Conservation (phyloP, 345 rosid species). For the Physaria fendleri region DNA sequence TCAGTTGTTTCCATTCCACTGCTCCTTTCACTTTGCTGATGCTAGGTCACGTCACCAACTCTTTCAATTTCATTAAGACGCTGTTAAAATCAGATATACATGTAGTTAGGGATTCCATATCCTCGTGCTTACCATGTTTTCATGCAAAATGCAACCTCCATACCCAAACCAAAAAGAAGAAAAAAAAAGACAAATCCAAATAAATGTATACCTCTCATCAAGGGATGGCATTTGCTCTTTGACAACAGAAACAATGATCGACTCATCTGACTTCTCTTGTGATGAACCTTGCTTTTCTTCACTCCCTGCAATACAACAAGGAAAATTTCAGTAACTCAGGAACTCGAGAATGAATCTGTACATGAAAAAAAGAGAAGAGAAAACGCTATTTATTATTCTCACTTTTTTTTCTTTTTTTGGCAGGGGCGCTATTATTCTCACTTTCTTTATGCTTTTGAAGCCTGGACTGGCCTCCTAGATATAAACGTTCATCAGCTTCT, state of each 20-base stretch:
- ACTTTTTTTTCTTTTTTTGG: too few species aligned
- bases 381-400: neutral
- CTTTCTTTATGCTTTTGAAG: slow-evolving; percentile 40
- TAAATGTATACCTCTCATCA: slow-evolving; percentile 39
- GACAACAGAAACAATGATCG: slow-evolving; percentile 23
- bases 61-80: slow-evolving; percentile 35
- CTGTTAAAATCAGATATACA: slow-evolving; percentile 28
- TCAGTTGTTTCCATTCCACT: neutral
- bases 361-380: neutral
- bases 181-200: neutral
- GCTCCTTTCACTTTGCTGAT: slow-evolving; percentile 6
- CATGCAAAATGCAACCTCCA: neutral
- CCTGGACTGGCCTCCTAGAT: slow-evolving; percentile 42
- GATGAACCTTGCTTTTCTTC: slow-evolving; percentile 21
- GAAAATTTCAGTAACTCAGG: neutral
- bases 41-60: slow-evolving; percentile 24
- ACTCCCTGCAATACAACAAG: slow-evolving; percentile 23
- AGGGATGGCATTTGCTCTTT: slow-evolving; percentile 42
- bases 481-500: slow-evolving; percentile 29
- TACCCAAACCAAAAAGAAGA: too few species aligned
- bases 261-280: slow-evolving; percentile 20
- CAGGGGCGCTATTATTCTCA: slow-evolving; percentile 7
- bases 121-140: neutral
- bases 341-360: neutral
- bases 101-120: neutral